Conservation (phyloP, 2,329 filamentous ascomycete genomes). For the Pseudogymnoascus sp. region DNA sequence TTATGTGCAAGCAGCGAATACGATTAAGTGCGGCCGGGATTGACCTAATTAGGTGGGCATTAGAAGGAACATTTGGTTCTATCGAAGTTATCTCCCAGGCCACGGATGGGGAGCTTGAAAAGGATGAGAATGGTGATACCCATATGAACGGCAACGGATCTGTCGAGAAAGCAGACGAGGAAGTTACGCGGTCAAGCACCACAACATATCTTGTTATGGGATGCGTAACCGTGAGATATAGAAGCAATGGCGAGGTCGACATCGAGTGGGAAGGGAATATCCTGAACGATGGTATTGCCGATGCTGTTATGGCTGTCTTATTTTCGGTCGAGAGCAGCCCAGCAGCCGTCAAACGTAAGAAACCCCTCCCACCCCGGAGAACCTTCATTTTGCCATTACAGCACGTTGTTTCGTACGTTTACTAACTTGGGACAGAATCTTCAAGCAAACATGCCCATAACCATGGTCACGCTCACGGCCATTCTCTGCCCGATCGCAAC, state of each 20-base stretch:
- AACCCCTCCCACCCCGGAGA: slow-evolving; percentile 13
- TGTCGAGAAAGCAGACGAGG: slow-evolving; percentile 55
- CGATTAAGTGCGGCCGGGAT: slow-evolving; percentile 81
- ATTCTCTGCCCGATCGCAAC: slow-evolving; percentile 46
- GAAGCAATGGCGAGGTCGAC: slow-evolving; percentile 70
- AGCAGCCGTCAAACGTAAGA: slow-evolving; percentile 81
- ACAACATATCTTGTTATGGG: slow-evolving; percentile 74
- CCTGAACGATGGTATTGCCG: slow-evolving; percentile 96
- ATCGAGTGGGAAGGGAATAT: slow-evolving; percentile 97
- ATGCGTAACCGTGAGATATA: slow-evolving; percentile 74
- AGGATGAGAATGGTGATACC: slow-evolving; percentile 35
- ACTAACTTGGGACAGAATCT: slow-evolving; percentile 39
- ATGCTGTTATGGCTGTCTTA: slow-evolving; percentile 88
- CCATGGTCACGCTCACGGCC: slow-evolving; percentile 37
- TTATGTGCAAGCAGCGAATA: slow-evolving; percentile 85
- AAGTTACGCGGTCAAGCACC: slow-evolving; percentile 44
- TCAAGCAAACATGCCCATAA: slow-evolving; percentile 47
- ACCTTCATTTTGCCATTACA: slow-evolving; percentile 9
- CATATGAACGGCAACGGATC: slow-evolving; percentile 31
- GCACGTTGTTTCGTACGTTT: slow-evolving; percentile 8
- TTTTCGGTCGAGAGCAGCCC: slow-evolving; percentile 89
- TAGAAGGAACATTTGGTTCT: slow-evolving; percentile 88
- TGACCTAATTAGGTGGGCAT: slow-evolving; percentile 85
- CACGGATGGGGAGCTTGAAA: slow-evolving; percentile 25
- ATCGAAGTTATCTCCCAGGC: slow-evolving; percentile 58